Evolutionary conservation across 129 eudicot genomes (phyloP).

Genomic region (Mikania micrantha): DNA sequence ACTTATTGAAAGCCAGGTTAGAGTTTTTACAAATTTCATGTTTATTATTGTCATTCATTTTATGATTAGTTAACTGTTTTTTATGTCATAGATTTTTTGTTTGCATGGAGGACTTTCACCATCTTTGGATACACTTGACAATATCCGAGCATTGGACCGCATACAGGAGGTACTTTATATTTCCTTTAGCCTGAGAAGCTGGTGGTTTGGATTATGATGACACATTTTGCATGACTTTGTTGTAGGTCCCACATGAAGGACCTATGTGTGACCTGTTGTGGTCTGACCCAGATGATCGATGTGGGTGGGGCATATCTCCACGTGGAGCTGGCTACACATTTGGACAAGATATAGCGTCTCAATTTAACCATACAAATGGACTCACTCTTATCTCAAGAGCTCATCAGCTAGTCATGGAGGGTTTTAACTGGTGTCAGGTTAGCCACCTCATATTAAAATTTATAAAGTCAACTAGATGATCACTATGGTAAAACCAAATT

Average conservation of each 20-base stretch:
- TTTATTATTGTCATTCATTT: not conserved
- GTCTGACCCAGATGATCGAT: conserved; percentile 91
- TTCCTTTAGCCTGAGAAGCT: not conserved
- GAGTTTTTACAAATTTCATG: conserved; percentile 2
- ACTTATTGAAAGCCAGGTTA: conserved; percentile 84
- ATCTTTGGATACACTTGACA: conserved; percentile 77
- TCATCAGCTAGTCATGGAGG: conserved; percentile 92
- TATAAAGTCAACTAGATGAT: too few relatives aligned
- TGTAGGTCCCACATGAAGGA: conserved; percentile 88
- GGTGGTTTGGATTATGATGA: not conserved
- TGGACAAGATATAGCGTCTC: conserved; percentile 85
- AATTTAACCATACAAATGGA: conserved; percentile 85
- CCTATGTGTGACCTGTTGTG: conserved; percentile 94
- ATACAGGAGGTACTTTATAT: conserved; percentile 62
- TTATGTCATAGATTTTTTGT: conserved; percentile 54
- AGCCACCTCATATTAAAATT: conserved; percentile 9
- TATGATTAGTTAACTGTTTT: not conserved
- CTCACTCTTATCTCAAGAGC: conserved; percentile 81
- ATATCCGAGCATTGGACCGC: conserved; percentile 82
- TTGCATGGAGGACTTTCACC: conserved; percentile 97
- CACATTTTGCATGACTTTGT: not conserved
- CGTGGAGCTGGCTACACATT: conserved; percentile 93
- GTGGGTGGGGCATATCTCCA: conserved; percentile 95
- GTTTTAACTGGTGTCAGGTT: conserved; percentile 90
- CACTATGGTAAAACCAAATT: not conserved